A percentile compares a stretch with the other conserved stretches of the same genome.
phyloP scores from a whole-genome alignment of 768 basidiomycete genomes.

The Daedaleopsis sinensis region DNA sequence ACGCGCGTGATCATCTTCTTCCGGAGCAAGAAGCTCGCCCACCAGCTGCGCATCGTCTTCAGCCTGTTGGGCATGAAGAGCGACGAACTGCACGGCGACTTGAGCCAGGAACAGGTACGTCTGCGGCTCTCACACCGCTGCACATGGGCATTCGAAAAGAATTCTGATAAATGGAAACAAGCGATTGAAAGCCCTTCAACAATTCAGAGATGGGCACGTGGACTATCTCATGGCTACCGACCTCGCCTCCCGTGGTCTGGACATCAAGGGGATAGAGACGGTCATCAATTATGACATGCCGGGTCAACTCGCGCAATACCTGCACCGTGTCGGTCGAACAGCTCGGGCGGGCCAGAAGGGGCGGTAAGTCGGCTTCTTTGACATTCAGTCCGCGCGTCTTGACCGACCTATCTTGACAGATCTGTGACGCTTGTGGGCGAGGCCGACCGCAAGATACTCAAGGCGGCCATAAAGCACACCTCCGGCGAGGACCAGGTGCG shows the following conservation, averaged over 20 bases:
- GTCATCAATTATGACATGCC: slow-evolving; percentile 99
- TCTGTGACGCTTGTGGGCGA: slow-evolving; percentile 97
- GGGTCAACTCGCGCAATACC: slow-evolving; percentile 86
- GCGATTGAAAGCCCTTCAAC: slow-evolving; percentile 85
- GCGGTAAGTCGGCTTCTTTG: slow-evolving; percentile 54
- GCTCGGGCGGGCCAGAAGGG: slow-evolving; percentile 94
- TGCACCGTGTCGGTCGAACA: slow-evolving; percentile 96
- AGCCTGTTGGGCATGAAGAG: slow-evolving; percentile 86
- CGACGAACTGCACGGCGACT: slow-evolving; percentile 92
- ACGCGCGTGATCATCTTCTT: slow-evolving; percentile 89
- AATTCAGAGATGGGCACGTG: slow-evolving; percentile 86
- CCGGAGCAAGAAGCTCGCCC: slow-evolving; percentile 94
- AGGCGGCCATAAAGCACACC: slow-evolving; percentile 91
- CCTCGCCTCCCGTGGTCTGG: slow-evolving; percentile 91
- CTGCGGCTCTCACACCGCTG: slow-evolving; percentile 19
- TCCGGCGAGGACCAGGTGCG: slow-evolving; percentile 77
- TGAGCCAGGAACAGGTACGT: slow-evolving; percentile 91
- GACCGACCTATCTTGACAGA: slow-evolving; percentile 40
- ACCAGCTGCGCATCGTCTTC: slow-evolving; percentile 96
- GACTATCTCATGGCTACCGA: slow-evolving; percentile 97
- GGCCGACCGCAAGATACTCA: slow-evolving; percentile 94
- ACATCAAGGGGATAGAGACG: slow-evolving; percentile 96
- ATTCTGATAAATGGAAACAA: slow-evolving; percentile 32
- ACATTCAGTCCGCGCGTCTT: not conserved
- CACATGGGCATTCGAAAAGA: not conserved